Conservation (phyloP, 805 yeast species). For the Wickerhamomyces chaumierensis region DNA sequence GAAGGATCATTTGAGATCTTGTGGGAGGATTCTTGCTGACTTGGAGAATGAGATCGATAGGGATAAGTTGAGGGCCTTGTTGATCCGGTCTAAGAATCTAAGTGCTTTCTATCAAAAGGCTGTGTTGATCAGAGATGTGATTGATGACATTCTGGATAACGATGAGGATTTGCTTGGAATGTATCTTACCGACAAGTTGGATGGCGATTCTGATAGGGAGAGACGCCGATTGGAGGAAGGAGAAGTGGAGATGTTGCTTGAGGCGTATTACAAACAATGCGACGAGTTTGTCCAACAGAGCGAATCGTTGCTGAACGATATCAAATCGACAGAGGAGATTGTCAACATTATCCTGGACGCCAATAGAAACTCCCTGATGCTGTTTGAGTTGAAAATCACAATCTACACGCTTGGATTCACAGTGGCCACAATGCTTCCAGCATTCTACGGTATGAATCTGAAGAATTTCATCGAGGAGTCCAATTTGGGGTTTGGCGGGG, state of each 20-base stretch:
- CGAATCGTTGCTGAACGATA: conserved; percentile 71
- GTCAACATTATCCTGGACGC: conserved; percentile 87
- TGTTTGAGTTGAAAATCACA: conserved; percentile 71
- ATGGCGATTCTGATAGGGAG: conserved; percentile 6
- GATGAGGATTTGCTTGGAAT: conserved; percentile 77
- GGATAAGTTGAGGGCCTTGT: conserved; percentile 57
- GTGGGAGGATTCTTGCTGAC: conserved; percentile 56
- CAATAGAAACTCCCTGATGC: conserved; percentile 81
- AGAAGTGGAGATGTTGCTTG: conserved; percentile 79
- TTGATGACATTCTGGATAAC: conserved; percentile 75
- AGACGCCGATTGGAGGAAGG: conserved; percentile 32
- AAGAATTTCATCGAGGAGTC: conserved; percentile 71
- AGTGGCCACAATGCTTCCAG: conserved; percentile 75
- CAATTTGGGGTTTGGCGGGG: conserved; percentile 46
- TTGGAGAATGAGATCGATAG: conserved; percentile 75
- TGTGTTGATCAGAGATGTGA: conserved; percentile 61
- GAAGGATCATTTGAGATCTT: conserved; percentile 39
- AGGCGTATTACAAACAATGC: conserved; percentile 82
- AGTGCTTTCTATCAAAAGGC: conserved; percentile 69
- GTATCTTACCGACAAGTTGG: conserved; percentile 47
- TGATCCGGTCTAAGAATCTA: conserved; percentile 62
- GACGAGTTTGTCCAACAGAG: conserved; percentile 91
- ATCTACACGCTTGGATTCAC: conserved; percentile 80
- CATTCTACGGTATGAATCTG: conserved; percentile 82
- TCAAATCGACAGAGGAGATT: conserved; percentile 85